A percentile compares a stretch with the other conserved stretches of the same genome.
Conservation (phyloP, 164 flowering plant species). For the Macadamia integrifolia region DNA sequence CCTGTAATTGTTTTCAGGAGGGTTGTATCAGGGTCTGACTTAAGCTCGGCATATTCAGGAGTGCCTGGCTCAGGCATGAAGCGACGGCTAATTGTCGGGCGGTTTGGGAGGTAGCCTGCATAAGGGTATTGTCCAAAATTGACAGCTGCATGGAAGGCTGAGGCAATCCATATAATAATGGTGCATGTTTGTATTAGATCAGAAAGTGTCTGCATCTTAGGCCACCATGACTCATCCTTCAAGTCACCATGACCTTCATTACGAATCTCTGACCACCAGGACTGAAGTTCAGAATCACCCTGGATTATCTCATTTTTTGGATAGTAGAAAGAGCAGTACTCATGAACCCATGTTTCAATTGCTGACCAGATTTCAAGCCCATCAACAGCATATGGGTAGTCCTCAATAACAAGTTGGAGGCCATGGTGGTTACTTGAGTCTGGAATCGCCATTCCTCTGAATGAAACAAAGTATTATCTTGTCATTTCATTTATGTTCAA, state of each 20-base stretch:
- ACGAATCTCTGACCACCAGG: constrained; percentile 73
- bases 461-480: background rate
- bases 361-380: constrained; percentile 66
- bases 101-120: constrained; percentile 67
- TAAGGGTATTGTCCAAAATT: constrained; percentile 48
- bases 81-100: constrained; percentile 26
- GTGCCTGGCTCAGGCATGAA: too few species aligned
- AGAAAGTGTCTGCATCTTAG: constrained; percentile 35
- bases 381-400: constrained; percentile 76
- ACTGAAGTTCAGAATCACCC: constrained; percentile 64
- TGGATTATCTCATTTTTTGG: constrained; percentile 19
- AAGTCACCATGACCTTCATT: constrained; percentile 69
- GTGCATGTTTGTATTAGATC: constrained; percentile 48
- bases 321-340: constrained; percentile 60
- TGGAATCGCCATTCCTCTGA: constrained; percentile 68
- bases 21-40: too few species aligned
- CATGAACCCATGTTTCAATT: constrained; percentile 57
- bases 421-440: constrained; percentile 70
- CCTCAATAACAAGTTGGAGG: constrained; percentile 52
- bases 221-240: constrained; percentile 86
- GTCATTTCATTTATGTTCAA: background rate
- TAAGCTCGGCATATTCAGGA: too few species aligned
- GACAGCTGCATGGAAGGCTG: constrained; percentile 38
- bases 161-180: constrained; percentile 64
- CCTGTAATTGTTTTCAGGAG: too few species aligned